A percentile compares a stretch with the other conserved stretches of the same genome.
These are phyloP conservation scores for Hypomyces perniciosus DNA, from an alignment of 2,329 filamentous ascomycete species.

Conservation along the genomic window DNA sequence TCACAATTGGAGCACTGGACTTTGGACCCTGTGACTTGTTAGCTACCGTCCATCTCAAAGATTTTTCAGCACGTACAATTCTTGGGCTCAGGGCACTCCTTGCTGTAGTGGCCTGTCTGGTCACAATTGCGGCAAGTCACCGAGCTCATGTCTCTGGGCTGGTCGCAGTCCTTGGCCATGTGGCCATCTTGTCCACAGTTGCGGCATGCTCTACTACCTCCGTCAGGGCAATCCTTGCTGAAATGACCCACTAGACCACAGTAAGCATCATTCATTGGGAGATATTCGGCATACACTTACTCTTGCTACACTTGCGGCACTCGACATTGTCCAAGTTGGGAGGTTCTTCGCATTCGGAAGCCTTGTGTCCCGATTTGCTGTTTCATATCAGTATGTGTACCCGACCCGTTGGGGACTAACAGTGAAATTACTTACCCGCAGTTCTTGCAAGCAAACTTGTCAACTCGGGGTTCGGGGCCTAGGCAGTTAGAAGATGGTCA, in stretches of 20 bases:
- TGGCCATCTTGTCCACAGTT: slow-evolving; percentile 63
- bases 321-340: slow-evolving; percentile 58
- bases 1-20: slow-evolving; percentile 35
- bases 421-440: slow-evolving; percentile 42
- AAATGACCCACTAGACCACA: slow-evolving; percentile 50
- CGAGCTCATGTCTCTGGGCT: slow-evolving; percentile 35
- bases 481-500: slow-evolving; percentile 9
- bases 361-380: slow-evolving; percentile 46
- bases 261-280: slow-evolving; percentile 9
- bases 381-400: background rate
- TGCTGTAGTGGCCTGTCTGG: slow-evolving; percentile 53
- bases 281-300: slow-evolving; percentile 33
- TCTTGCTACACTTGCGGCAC: slow-evolving; percentile 59
- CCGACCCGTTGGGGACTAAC: too few relatives aligned
- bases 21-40: slow-evolving; percentile 30
- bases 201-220: slow-evolving; percentile 47
- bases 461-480: slow-evolving; percentile 55
- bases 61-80: slow-evolving; percentile 26
- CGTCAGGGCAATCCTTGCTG: slow-evolving; percentile 57
- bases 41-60: slow-evolving; percentile 11
- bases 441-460: slow-evolving; percentile 63
- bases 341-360: slow-evolving; percentile 49
- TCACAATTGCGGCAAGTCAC: slow-evolving; percentile 58
- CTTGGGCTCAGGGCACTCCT: slow-evolving; percentile 55
- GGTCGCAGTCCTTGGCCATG: slow-evolving; percentile 44